A percentile compares a stretch with the other conserved stretches of the same genome.
phyloP scores from a whole-genome alignment of 805 yeast species.

The Wickerhamomyces canadensis region DNA sequence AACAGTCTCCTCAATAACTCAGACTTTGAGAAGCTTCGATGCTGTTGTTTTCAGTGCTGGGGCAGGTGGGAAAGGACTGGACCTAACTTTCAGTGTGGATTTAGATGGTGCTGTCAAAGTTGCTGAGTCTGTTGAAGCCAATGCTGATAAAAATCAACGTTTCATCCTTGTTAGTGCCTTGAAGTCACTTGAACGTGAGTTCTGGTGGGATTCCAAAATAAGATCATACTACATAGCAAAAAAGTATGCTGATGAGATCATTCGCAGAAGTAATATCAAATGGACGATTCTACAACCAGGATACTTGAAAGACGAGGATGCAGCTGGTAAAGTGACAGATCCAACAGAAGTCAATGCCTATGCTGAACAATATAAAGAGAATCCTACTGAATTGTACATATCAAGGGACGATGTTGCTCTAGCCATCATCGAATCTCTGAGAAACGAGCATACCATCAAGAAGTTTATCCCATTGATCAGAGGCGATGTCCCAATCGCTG shows the following conservation, averaged over 20 bases:
- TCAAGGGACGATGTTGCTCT: slow-evolving; percentile 54
- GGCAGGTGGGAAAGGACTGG: slow-evolving; percentile 50
- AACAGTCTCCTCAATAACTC: slow-evolving; percentile 29
- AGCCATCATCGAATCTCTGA: slow-evolving; percentile 34
- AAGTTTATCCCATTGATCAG: slow-evolving; percentile 39
- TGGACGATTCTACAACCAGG: slow-evolving; percentile 59
- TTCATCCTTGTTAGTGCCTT: slow-evolving; percentile 52
- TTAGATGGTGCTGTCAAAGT: slow-evolving; percentile 56
- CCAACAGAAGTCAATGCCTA: slow-evolving; percentile 20
- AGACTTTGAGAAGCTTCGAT: slow-evolving; percentile 39
- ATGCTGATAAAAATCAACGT: slow-evolving; percentile 34
- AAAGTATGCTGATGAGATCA: slow-evolving; percentile 51
- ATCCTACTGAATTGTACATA: slow-evolving; percentile 23
- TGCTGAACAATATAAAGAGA: slow-evolving; percentile 15
- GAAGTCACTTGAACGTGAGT: slow-evolving; percentile 44
- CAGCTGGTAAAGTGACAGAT: slow-evolving; percentile 39
- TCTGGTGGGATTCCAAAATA: slow-evolving; percentile 35
- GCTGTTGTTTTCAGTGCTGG: slow-evolving; percentile 61
- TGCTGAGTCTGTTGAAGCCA: slow-evolving; percentile 46
- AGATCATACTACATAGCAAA: slow-evolving; percentile 54
- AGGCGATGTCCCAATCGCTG: slow-evolving; percentile 30
- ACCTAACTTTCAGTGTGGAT: slow-evolving; percentile 45
- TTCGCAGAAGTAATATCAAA: slow-evolving; percentile 33
- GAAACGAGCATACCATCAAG: slow-evolving; percentile 31
- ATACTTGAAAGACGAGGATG: slow-evolving; percentile 31